Base-by-base conservation (phyloP, 768 basidiomycete genomes). In the Russula abietina region DNA sequence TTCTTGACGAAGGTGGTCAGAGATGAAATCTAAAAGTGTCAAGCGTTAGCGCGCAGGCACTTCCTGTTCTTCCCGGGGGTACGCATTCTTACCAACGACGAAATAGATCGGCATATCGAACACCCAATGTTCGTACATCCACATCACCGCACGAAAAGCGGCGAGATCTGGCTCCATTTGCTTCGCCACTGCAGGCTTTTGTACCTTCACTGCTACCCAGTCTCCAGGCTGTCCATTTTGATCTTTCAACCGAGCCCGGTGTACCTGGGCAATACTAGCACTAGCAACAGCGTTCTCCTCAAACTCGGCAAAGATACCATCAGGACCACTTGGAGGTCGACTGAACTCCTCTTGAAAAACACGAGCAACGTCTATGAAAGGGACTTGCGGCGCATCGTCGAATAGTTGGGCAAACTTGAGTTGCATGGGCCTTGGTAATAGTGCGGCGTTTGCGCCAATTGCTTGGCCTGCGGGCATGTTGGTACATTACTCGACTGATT, bases 241-340 rank as follows among this genome's bases (percentile, higher is more conserved):
- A 24, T 70, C 72, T 66, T 76, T 79, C 46, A 87, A 70, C n/a
- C 73, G 77, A 5, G 95, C 95, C 50, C 81, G 80, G 71, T 97
- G 94, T 0, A 97, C 95, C 71, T 97, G 95, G 0, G 94, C 94
- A 61, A 98, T 88, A 68, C 89, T 91, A 2, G 95, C 95, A 64
- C 89, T 91, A 0, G 94, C 94, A 1, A 91, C 76, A 0, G 94
- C 87, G 2, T 80, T 70, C 64, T 85, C 80, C 59, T 93, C 88
- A 64, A 97, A 96, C 12, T 81, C 75, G 39, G 85, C 85, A 68
- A 96, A 96, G 2, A 93, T 74, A 19, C 89, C 90, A 28, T 80
- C 81, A 0, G 89, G 87, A 0, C 85, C 83, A 41, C 80, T 74
- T 0, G 86, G 87, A 0, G 82, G 81, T 2, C 80, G 74, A 1